These are phyloP conservation scores for Pyracantha coccinea DNA, from an alignment of 331 rosid genomes.

Conservation along the genomic window DNA sequence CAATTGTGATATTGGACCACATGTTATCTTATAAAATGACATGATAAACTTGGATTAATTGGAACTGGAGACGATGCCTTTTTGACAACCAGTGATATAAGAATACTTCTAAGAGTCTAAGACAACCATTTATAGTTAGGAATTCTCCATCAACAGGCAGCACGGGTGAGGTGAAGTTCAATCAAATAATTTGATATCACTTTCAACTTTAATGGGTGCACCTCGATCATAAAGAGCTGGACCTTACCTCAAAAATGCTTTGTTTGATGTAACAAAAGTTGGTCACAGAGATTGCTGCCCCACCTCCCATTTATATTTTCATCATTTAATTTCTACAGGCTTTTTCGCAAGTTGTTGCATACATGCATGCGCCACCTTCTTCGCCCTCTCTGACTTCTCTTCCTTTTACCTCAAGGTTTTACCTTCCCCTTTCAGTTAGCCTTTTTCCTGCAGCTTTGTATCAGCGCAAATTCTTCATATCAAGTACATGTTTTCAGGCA, in stretches of 20 bases:
- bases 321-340: background rate
- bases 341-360: background rate
- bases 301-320: background rate
- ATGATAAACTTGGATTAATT: too few species aligned
- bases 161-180: too few species aligned
- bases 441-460: background rate
- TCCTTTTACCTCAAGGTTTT: background rate
- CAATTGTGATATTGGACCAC: too few species aligned
- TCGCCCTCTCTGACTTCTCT: background rate
- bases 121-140: too few species aligned
- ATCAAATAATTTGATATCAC: too few species aligned
- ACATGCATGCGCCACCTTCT: background rate
- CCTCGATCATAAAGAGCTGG: background rate
- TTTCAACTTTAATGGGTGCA: background rate
- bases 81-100: too few species aligned
- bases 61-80: too few species aligned
- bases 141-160: too few species aligned
- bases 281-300: background rate
- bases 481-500: background rate
- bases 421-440: background rate
- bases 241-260: background rate
- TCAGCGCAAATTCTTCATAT: background rate
- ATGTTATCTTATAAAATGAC: too few species aligned
- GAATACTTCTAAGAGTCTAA: too few species aligned
- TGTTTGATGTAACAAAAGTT: background rate